Base-by-base conservation (phyloP, 208 protist genomes). In the Acanthamoeba lenticulata region DNA sequence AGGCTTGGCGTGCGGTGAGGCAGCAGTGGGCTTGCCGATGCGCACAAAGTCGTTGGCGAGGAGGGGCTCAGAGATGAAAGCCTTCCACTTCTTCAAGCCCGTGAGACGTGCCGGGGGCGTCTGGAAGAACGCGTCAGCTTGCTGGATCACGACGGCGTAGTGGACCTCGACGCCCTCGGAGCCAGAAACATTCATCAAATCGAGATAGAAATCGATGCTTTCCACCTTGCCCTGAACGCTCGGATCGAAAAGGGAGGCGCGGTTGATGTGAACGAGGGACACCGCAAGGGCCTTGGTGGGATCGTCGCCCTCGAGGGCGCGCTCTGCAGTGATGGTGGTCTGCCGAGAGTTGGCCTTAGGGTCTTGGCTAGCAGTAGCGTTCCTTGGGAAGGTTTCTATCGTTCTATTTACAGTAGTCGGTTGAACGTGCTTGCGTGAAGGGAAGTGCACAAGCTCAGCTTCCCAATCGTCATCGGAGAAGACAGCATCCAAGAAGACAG, bases 171-270 rank as follows among this genome's bases (percentile, higher is more conserved):
- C 45, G 38, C 77, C 77, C 42, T 38, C 42, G 0, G 77, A 57
- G 77, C 42, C 44, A 38, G 49, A 38, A 11, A 57, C 77, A 27
- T 86, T 17, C 77, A 86, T 86, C 44, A 86, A 38, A 19, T 86
- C 77, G 42, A 86, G 38, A 42, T 86, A 86, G 77, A 86, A 86
- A 42, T 86, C 77, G 44, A 86, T 86, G 38, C 77, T 36, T 27
- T 86, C 77, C 2, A 86, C 77, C 77, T 86, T 55, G 15, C 77
- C 77, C 44, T 42, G 45, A 4, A 57, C 27, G 44, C 77, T 36
- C 6, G 77, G 77, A 42, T 86, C 77, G 77, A 57, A 86, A 29
- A 29, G 27, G 77, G 77, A 38, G 4, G 21, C 29, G 44, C 77
- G 77, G n/a, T 86, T 86, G 44, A 86, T 38, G 34, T 86, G 40